These are phyloP conservation scores for Fusarium sp. DNA, from an alignment of 2,329 filamentous ascomycete genomes.

Conservation along the genomic window DNA sequence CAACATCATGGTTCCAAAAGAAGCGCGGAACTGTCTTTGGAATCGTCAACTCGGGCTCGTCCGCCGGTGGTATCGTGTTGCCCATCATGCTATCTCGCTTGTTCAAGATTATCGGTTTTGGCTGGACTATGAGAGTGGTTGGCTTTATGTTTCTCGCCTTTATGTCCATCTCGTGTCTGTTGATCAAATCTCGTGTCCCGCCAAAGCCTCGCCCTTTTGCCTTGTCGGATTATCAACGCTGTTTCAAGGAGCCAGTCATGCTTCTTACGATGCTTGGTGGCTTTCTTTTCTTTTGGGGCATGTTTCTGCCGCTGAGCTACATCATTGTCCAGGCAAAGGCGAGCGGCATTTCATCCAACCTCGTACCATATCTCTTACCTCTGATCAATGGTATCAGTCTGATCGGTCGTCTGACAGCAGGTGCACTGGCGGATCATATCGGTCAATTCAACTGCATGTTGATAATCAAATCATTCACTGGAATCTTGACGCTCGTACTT, in stretches of 20 bases:
- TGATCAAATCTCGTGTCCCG: fast-evolving
- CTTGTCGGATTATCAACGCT: fast-evolving
- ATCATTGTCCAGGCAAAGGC: constrained; percentile 1
- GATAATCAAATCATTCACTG: neutral
- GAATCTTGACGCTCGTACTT: fast-evolving
- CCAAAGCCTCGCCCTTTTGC: neutral
- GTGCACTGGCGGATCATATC: neutral
- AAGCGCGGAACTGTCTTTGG: neutral
- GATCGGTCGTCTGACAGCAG: neutral
- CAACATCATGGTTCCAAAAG: neutral
- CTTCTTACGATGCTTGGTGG: neutral
- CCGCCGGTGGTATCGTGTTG: fast-evolving
- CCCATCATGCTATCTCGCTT: neutral
- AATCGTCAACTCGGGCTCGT: neutral
- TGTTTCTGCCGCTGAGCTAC: neutral
- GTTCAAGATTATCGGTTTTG: fast-evolving
- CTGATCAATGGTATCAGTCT: neutral
- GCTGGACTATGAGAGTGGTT: neutral
- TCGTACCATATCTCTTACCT: neutral
- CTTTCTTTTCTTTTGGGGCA: constrained; percentile 3
- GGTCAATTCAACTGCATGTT: constrained; percentile 9
- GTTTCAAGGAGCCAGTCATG: neutral
- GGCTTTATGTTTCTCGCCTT: neutral
- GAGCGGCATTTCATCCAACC: fast-evolving
- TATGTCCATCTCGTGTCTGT: neutral